Percentiles rank a stretch among this genome's conserved stretches.
phyloP scores from a whole-genome alignment of 352 stramenopile genomes.

The Phytophthora sansomeana region DNA sequence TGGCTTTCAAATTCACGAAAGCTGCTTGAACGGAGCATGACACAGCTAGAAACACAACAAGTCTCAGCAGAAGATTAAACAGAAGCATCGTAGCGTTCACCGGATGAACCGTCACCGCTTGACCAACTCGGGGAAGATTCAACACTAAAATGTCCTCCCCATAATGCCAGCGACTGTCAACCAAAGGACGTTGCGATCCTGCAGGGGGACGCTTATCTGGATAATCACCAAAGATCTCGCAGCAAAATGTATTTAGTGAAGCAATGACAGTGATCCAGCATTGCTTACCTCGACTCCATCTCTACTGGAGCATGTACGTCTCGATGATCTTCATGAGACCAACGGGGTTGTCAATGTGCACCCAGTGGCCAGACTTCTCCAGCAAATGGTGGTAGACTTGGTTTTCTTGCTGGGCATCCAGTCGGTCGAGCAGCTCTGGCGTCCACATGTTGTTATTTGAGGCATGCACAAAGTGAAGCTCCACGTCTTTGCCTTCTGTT shows the following conservation, averaged over 20 bases:
- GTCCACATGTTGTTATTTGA: slow-evolving; percentile 86
- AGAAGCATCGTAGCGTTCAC: slow-evolving; percentile 3
- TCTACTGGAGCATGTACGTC: slow-evolving; percentile 41
- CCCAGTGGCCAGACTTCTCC: slow-evolving; percentile 81
- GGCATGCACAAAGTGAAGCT: slow-evolving; percentile 83
- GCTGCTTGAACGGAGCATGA: not conserved
- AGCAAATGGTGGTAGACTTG: slow-evolving; percentile 76
- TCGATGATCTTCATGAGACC: slow-evolving; percentile 79
- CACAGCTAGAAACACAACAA: not conserved
- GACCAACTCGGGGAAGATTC: not conserved
- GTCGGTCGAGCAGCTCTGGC: slow-evolving; percentile 42
- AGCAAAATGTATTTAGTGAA: not conserved
- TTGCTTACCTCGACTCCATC: slow-evolving; percentile 5
- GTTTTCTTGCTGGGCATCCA: slow-evolving; percentile 54
- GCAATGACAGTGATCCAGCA: not conserved
- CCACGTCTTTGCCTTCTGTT: slow-evolving; percentile 43
- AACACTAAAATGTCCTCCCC: not conserved
- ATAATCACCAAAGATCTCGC: slow-evolving; percentile 6
- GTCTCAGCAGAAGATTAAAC: slow-evolving; percentile 3
- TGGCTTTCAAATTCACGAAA: slow-evolving; percentile 5
- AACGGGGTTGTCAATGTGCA: slow-evolving; percentile 85
- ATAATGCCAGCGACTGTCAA: too few relatives aligned
- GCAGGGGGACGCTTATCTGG: slow-evolving; percentile 12
- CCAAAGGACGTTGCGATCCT: slow-evolving; percentile 6
- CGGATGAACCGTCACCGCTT: not conserved